phyloP scores from a whole-genome alignment of 2,329 filamentous ascomycete genomes.

The Botryotinia narcissicola region DNA sequence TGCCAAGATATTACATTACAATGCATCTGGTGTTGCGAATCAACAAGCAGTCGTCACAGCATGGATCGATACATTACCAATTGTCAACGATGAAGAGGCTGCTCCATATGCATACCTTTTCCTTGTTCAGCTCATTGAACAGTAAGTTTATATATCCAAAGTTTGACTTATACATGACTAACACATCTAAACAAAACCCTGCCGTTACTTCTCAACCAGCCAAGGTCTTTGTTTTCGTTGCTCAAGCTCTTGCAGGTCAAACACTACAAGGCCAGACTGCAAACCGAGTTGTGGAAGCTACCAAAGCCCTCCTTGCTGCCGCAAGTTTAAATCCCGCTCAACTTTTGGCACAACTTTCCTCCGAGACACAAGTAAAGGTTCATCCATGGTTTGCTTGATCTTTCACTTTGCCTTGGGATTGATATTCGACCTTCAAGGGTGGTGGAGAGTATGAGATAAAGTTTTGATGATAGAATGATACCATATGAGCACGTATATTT shows the following conservation, averaged over 20 bases:
- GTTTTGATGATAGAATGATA: conserved; percentile 23
- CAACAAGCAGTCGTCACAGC: conserved; percentile 72
- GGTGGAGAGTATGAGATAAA: conserved; percentile 14
- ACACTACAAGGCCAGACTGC: conserved; percentile 84
- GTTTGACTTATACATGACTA: conserved; percentile 33
- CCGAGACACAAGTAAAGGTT: conserved; percentile 77
- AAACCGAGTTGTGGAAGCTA: conserved; percentile 69
- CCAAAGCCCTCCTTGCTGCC: conserved; percentile 72
- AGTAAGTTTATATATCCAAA: conserved; percentile 61
- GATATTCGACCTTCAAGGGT: conserved; percentile 13
- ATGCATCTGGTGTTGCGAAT: conserved; percentile 72
- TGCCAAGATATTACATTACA: conserved; percentile 94
- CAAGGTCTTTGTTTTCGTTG: conserved; percentile 81
- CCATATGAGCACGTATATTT: conserved; percentile 22
- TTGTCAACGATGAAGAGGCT: conserved; percentile 94
- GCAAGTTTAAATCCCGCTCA: conserved; percentile 74
- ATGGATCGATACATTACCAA: conserved; percentile 89
- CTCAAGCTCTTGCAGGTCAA: conserved; percentile 85
- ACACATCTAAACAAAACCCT: conserved; percentile 70
- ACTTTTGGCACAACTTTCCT: conserved; percentile 70
- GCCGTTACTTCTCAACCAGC: conserved; percentile 73
- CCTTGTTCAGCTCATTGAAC: conserved; percentile 84
- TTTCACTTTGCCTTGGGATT: conserved; percentile 41
- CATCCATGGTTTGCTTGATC: conserved; percentile 66
- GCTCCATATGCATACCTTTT: conserved; percentile 95